Evolutionary conservation across 192 early-diverging fungal genomes (phyloP), one percentile per base, ranked within the genome.

Genomic region (Backusella tuberculispora): DNA sequence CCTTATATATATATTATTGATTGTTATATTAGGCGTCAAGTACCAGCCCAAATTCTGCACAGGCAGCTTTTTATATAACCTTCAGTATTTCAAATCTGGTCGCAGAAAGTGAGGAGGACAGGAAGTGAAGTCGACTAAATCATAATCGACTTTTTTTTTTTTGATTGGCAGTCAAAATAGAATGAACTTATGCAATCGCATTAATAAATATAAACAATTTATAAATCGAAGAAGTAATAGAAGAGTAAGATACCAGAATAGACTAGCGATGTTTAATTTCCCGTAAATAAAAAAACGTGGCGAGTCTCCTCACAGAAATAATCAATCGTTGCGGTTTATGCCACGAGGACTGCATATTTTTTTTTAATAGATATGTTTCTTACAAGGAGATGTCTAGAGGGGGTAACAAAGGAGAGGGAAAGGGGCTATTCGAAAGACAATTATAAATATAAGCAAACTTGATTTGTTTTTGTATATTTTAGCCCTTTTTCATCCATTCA

Each of bases 51-150:
- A 26, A 60, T 60, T 60, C 53, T 60, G 53, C 53, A 60, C 10
- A 60, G 53, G 53, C 53, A 26, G 53, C 53, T 60, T 60, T 19
- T 60, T 60, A 60, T 60, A 26, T 60, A 60, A 60, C 53, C 53
- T 60, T 26, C 26, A 26, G 21, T 60, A 60, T 60, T 60, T 60
- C 53, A 60, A 60, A 60, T 60, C 53, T 60, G 53, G 21, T 60
- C 53, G 53, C 53, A 60, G 53, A 60, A 60, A 60, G 21, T 60
- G 53, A 60, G 53, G 53, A 60, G 53, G 24, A 60, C 53, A 60
- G 53, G 53, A 60, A 60, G 53, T 60, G 21, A 60, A 60, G 53
- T 60, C 53, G 53, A 26, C 53, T 24, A 60, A 60, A 60, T 60
- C 26, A 21, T 26, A 60, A 60, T 60, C 21, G 24, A 26, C 21